Evolutionary conservation across 2,329 filamentous ascomycete species (phyloP).

Genomic region (Xylaria sp.): DNA sequence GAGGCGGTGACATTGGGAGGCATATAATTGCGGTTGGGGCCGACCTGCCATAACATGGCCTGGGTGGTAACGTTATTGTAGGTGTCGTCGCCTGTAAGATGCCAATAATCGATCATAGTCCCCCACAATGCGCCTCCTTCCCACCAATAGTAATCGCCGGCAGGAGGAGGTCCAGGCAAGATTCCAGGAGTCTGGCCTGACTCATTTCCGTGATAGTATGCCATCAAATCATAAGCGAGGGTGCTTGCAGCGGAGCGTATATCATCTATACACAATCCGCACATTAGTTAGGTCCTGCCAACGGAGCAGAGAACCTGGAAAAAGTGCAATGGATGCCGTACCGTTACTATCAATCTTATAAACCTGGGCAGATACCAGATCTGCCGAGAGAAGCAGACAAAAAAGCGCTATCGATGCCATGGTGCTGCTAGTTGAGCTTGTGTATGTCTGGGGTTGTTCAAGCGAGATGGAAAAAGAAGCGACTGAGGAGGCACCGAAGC

Average conservation of each 20-base stretch:
- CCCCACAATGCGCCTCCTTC: constrained; percentile 52
- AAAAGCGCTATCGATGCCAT: constrained; percentile 31
- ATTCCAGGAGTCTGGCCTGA: constrained; percentile 50
- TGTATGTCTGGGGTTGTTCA: neutral
- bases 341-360: constrained; percentile 43
- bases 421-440: neutral
- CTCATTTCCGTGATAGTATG: constrained; percentile 51
- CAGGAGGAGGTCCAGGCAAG: constrained; percentile 49
- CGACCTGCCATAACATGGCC: constrained; percentile 59
- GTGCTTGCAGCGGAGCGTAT: constrained; percentile 61
- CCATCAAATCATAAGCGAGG: constrained; percentile 49
- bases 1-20: constrained; percentile 56
- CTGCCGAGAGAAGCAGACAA: constrained; percentile 29
- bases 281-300: constrained; percentile 29
- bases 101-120: constrained; percentile 57
- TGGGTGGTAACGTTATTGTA: constrained; percentile 63
- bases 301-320: neutral
- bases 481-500: neutral
- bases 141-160: constrained; percentile 53
- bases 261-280: constrained; percentile 51
- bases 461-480: neutral
- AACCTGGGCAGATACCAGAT: constrained; percentile 31
- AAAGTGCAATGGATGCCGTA: constrained; percentile 31
- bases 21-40: constrained; percentile 60
- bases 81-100: constrained; percentile 62